Evolutionary conservation across 352 stramenopile genomes (phyloP).

Genomic region (Globisporangium sylvaticum): DNA sequence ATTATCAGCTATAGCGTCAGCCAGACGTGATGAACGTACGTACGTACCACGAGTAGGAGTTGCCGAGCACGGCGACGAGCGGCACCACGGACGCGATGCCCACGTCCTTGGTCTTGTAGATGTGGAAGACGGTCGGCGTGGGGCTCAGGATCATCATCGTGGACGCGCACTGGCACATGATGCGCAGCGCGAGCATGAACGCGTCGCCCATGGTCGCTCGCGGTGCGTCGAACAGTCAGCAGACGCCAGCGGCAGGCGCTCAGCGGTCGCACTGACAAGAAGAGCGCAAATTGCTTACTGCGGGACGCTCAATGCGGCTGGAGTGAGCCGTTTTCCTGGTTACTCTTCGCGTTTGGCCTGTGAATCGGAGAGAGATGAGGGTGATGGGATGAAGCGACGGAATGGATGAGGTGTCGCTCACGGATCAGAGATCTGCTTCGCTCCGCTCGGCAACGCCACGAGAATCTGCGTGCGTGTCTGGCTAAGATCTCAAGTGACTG

Average conservation of each 20-base stretch:
- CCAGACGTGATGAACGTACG: too few species aligned
- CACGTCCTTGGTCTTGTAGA: conserved; percentile 38
- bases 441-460: not conserved
- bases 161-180: conserved; percentile 29
- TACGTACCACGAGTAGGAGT: conserved; percentile 27
- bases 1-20: not conserved
- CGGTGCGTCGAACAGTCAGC: not conserved
- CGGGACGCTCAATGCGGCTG: not conserved
- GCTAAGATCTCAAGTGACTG: not conserved
- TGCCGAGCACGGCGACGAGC: conserved; percentile 33
- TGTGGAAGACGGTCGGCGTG: conserved; percentile 29
- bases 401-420: not conserved
- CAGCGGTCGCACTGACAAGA: not conserved
- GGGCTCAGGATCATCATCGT: conserved; percentile 44
- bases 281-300: not conserved
- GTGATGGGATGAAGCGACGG: not conserved
- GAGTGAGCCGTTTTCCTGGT: not conserved
- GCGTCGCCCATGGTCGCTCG: conserved; percentile 4
- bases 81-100: conserved; percentile 32
- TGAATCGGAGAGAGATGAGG: not conserved
- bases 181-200: conserved; percentile 25
- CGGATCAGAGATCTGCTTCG: not conserved
- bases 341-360: not conserved
- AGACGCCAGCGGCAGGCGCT: not conserved
- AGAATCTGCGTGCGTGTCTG: not conserved